Base-by-base conservation (phyloP, 2,329 filamentous ascomycete species). In the Paradendryphiella salina region DNA sequence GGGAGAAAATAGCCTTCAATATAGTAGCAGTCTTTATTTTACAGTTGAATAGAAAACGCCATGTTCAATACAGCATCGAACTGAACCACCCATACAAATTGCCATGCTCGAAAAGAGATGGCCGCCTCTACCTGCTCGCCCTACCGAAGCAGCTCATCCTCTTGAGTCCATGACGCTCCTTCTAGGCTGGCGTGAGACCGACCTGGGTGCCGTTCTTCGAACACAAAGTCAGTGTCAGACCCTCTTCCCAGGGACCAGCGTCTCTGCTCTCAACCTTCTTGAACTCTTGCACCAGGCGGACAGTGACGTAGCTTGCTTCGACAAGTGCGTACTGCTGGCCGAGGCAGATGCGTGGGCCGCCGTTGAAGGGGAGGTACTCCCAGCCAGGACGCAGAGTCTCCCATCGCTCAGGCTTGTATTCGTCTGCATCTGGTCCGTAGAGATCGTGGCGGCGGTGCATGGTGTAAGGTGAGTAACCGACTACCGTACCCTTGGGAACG, bases 391-490 rank as follows among this genome's bases (percentile, higher is more conserved):
- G 65, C 6, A 73, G 55, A 2, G 36, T 63, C 40, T 73, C 72
- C 79, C 77, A 81, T 51, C 78, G 70, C 64, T 77, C 78, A 0
- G 78, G 80, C 49, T 65, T 71, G 69, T 77, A 83, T 33, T 74
- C 73, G 17, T 75, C 66, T 5, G 78, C 78, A 40, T 82, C 79
- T 11, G 73, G 63, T 1, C 80, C 80, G 61, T 75, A 82, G 32
- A 78, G 64, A 41, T 79, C 76, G 31, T 71, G 71, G 11, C 78
- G 74, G 14, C 77, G 74, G 57, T 83, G 80, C 74, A 82, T 81
- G 17, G 72, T 57, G 59, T 77, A 79, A 5, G 58, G 56, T 8
- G 59, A 61, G 76, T 70, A 45, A 56, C 67, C 67, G 33, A 81
- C 74, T 3, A 66, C 56, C 3, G 73, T 73, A 13, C 80, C 80